Evolutionary conservation across 208 protist species (phyloP).

Genomic region (Leishmania braziliensis): DNA sequence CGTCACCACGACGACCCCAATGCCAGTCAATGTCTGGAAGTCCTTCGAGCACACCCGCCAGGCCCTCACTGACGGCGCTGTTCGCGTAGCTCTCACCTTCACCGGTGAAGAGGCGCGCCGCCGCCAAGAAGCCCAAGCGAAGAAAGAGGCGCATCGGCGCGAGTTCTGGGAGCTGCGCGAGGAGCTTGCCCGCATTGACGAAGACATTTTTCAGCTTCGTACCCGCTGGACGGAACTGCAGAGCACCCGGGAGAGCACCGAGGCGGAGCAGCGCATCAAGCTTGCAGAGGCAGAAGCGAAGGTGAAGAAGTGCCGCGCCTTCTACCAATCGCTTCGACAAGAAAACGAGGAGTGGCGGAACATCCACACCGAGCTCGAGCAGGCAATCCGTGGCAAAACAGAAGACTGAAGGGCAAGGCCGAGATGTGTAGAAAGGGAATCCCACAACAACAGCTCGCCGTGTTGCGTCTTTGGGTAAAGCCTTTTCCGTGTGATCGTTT

Average conservation of each 20-base stretch:
- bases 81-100: conserved; percentile 29
- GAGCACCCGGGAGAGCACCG: conserved; percentile 15
- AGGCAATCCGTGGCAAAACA: conserved; percentile 1
- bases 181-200: conserved; percentile 48
- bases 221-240: conserved; percentile 34
- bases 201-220: conserved; percentile 39
- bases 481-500: background rate
- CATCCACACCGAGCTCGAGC: conserved; percentile 50
- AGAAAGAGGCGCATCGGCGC: conserved; percentile 24
- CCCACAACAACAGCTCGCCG: background rate
- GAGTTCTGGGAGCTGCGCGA: conserved; percentile 54
- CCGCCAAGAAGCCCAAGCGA: conserved; percentile 18
- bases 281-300: conserved; percentile 48
- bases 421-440: background rate
- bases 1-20: background rate
- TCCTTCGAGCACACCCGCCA: conserved; percentile 16
- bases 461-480: background rate
- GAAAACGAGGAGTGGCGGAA: conserved; percentile 65
- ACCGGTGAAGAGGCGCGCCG: conserved; percentile 31
- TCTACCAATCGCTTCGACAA: conserved; percentile 37
- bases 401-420: background rate
- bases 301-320: conserved; percentile 36
- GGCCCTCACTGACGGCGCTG: conserved; percentile 24
- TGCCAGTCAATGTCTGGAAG: conserved; percentile 4
- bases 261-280: conserved; percentile 20